These are phyloP conservation scores for Leishmania arabica DNA, from an alignment of 208 protist genomes.

Conservation along the genomic window DNA sequence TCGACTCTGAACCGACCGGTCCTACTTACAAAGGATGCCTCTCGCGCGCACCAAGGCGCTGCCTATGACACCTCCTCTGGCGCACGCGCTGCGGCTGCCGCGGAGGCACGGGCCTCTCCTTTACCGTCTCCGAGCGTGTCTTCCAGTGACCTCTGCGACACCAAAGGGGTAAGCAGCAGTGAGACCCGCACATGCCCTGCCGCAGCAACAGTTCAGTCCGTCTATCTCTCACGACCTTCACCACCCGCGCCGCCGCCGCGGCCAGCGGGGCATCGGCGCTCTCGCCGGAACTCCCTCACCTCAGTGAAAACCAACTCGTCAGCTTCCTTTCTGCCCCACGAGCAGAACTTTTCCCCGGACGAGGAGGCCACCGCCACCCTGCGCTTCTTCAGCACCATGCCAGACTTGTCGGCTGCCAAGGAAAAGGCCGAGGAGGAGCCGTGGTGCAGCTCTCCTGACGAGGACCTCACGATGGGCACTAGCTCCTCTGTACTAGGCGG, in stretches of 20 bases:
- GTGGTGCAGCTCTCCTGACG: constrained; percentile 3
- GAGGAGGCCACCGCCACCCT: constrained; percentile 14
- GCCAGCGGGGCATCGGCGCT: constrained; percentile 8
- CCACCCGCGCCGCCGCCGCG: constrained; percentile 8
- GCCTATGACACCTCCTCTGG: not conserved
- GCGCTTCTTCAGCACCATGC: constrained; percentile 21
- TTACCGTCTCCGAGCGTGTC: not conserved
- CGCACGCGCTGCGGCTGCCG: not conserved
- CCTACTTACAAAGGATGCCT: constrained; percentile 19
- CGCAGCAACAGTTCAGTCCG: not conserved
- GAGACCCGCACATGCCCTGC: not conserved
- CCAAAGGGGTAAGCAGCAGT: not conserved
- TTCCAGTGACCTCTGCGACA: not conserved
- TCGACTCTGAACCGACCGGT: constrained; percentile 23
- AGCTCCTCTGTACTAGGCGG: not conserved
- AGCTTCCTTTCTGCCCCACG: constrained; percentile 1
- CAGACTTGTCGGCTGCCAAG: not conserved
- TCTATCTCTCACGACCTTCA: constrained; percentile 4
- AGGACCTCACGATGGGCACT: constrained; percentile 4
- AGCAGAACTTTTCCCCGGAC: constrained; percentile 2
- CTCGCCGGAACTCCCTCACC: constrained; percentile 11
- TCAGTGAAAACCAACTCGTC: constrained; percentile 26
- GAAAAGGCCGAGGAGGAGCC: not conserved
- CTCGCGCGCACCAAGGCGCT: not conserved
- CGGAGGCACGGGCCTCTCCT: not conserved